Base-by-base conservation (phyloP, 805 yeast genomes). In the Wickerhamiella qilinensis region DNA sequence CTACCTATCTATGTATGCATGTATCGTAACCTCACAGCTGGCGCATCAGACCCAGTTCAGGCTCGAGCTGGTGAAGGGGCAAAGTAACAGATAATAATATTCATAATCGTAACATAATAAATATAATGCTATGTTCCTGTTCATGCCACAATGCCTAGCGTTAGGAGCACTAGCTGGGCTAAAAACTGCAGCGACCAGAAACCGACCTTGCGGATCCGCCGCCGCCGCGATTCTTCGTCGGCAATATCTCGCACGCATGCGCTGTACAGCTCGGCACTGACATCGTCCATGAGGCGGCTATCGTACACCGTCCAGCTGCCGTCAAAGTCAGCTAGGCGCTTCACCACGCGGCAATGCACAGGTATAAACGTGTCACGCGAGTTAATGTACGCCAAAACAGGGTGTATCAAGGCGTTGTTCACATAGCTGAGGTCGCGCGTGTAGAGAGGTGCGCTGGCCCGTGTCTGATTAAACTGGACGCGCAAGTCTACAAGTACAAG, bases 301-400 rank as follows among this genome's bases (percentile, higher is more conserved):
- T 91, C 98, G 57, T 85, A 91, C 2, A 84, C 67, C 1, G 98
- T 88, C 98, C 98, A 91, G 6, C 94, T 73, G 0, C 98, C 98
- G 50, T 82, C 85, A 55, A 91, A 91, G 52, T 91, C 98, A 20
- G 66, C 63, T 18, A 85, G 59, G 33, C 73, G 69, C 54, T 91
- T 91, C 25, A 78, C 77, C 7, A 91, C 75, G 3, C 84, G 72
- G 52, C 94, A 83, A 43, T 75, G 68, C 42, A 88, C 75, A 33
- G 94, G 95, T 43, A 91, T 86, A 51, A 77, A 81, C 0, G 97
- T 84, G 51, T 82, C 81, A 42, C 81, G 70, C 28, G 91, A 79
- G 55, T 91, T 91, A 54, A 91, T 88, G 57, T 88, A 91, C 1
- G 86, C 96, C 19, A 91, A 94, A 54, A 91, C 86, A 0, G 98